Percentiles rank a stretch among this genome's conserved stretches.
Evolutionary conservation across 1,139 yeast genomes (phyloP).

Genomic region (Lodderomyces beijingensis): DNA sequence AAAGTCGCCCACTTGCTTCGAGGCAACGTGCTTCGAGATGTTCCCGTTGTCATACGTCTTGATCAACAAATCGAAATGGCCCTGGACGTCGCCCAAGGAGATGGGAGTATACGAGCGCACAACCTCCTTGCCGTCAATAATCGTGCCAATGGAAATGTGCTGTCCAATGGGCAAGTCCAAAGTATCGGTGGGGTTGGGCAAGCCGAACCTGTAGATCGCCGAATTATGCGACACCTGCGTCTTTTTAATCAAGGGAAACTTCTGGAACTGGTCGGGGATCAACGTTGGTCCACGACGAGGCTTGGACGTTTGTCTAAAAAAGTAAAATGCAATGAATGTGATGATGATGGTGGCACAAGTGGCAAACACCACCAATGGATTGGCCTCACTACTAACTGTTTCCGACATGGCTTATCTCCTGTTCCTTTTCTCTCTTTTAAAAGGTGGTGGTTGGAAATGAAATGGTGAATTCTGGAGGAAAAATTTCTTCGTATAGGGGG

Average conservation of each 20-base stretch:
- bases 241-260: constrained; percentile 81
- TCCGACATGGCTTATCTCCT: too few relatives aligned
- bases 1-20: constrained; percentile 48
- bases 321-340: constrained; percentile 35
- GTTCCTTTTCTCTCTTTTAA: too few relatives aligned
- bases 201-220: constrained; percentile 78
- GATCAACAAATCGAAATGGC: constrained; percentile 84
- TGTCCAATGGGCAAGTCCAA: constrained; percentile 95
- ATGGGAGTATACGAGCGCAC: constrained; percentile 94
- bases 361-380: constrained; percentile 34
- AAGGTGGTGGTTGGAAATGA: too few relatives aligned
- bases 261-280: constrained; percentile 63
- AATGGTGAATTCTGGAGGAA: too few relatives aligned
- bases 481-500: too few relatives aligned
- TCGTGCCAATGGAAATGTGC: constrained; percentile 77
- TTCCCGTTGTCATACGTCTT: constrained; percentile 93
- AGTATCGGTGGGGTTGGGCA: constrained; percentile 70
- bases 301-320: constrained; percentile 26
- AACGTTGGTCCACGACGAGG: constrained; percentile 40
- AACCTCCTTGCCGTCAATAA: constrained; percentile 65
- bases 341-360: constrained; percentile 42
- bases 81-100: constrained; percentile 78
- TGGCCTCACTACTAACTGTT: constrained; percentile 24
- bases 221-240: constrained; percentile 77
- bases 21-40: constrained; percentile 72